phyloP scores from a whole-genome alignment of 140 eudicot genomes.

The Ambrosia hybrid region DNA sequence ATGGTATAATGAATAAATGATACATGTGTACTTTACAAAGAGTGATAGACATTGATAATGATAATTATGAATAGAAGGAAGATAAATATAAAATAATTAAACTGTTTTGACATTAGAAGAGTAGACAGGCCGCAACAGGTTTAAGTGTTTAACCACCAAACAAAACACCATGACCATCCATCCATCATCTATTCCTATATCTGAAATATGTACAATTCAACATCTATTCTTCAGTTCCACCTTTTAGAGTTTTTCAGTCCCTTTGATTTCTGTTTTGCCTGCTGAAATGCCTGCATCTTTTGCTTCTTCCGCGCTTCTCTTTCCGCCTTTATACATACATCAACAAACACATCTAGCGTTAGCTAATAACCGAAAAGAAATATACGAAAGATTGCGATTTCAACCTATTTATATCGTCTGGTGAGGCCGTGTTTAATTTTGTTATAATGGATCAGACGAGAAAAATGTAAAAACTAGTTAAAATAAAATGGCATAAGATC shows the following conservation, averaged over 20 bases:
- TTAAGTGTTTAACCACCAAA: neutral
- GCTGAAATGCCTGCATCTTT: slow-evolving; percentile 89
- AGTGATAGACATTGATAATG: neutral
- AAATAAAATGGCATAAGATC: neutral
- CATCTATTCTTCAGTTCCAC: slow-evolving; percentile 59
- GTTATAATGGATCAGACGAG: neutral
- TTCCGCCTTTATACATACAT: slow-evolving; percentile 65
- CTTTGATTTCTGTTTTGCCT: slow-evolving; percentile 85
- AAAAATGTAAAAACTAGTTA: neutral
- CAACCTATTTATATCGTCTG: neutral
- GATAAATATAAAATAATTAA: neutral
- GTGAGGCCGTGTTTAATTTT: neutral
- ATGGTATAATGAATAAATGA: no score
- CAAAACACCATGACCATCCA: neutral
- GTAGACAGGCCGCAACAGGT: neutral
- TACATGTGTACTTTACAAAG: neutral
- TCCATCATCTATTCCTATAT: neutral
- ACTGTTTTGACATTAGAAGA: neutral
- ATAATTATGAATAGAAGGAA: neutral
- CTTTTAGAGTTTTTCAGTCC: slow-evolving; percentile 75
- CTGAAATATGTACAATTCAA: slow-evolving; percentile 36
- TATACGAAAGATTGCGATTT: no score
- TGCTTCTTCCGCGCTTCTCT: slow-evolving; percentile 94
- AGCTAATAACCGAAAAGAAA: neutral
- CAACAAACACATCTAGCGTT: neutral